phyloP scores from a whole-genome alignment of 1,284 basidiomycete species.

The Vanrija sp. region DNA sequence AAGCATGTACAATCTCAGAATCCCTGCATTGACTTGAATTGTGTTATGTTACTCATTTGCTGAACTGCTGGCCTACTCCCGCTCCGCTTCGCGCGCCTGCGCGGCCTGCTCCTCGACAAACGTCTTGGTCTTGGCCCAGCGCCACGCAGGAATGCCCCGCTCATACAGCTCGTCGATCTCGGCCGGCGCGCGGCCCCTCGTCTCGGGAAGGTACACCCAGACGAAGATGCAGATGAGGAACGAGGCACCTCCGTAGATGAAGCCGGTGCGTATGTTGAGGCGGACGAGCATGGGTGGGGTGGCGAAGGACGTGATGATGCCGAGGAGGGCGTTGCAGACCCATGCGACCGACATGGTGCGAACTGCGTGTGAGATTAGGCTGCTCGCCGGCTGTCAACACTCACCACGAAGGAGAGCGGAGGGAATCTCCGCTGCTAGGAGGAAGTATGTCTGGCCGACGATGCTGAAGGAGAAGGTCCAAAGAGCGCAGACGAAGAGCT shows the following conservation, averaged over 20 bases:
- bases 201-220: constrained; percentile 30
- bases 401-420: constrained; percentile 6
- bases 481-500: neutral
- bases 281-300: constrained; percentile 24
- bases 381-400: neutral
- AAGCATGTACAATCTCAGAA: too few species aligned
- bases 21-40: too few species aligned
- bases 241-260: constrained; percentile 23
- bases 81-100: neutral
- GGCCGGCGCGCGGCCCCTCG: constrained; percentile 19
- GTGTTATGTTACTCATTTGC: too few species aligned
- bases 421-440: too few species aligned
- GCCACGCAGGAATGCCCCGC: constrained; percentile 40
- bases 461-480: constrained; percentile 23
- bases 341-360: neutral
- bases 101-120: constrained; percentile 13
- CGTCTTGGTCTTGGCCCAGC: constrained; percentile 36
- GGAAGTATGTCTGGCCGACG: neutral
- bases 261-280: constrained; percentile 18
- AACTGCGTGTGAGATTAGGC: neutral
- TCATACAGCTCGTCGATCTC: constrained; percentile 48
- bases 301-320: constrained; percentile 7
- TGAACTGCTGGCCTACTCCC: too few species aligned
- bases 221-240: constrained; percentile 20
- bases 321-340: neutral